phyloP scores from a whole-genome alignment of 306 rosid species.

The Vigna unguiculata region DNA sequence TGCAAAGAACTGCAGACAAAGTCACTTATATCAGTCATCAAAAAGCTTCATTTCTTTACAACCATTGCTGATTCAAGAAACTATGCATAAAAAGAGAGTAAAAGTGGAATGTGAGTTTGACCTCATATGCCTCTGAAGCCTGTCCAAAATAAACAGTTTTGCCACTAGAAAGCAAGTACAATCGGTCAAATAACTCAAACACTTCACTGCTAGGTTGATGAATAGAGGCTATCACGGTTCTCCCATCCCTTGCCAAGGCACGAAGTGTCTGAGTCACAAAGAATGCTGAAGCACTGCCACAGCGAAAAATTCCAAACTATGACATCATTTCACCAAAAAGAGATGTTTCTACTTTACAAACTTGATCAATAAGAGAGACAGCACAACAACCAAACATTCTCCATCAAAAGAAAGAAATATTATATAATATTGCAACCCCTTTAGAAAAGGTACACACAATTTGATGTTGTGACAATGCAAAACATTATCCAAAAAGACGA shows the following conservation, averaged over 20 bases:
- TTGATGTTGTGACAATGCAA: background rate
- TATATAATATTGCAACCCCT: background rate
- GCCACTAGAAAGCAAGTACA: constrained; percentile 92
- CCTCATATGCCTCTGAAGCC: constrained; percentile 97
- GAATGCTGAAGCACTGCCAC: constrained; percentile 94
- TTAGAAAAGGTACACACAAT: background rate
- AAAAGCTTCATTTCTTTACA: constrained; percentile 19
- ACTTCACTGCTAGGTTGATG: constrained; percentile 99
- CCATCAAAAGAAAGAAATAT: background rate
- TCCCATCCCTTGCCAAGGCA: constrained; percentile 85
- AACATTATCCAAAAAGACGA: background rate
- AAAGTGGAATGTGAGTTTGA: constrained; percentile 4
- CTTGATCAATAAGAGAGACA: background rate
- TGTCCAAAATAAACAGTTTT: constrained; percentile 95
- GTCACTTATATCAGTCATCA: background rate
- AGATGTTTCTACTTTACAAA: background rate
- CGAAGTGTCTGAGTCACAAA: constrained; percentile 93
- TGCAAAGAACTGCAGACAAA: constrained; percentile 79
- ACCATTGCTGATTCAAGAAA: background rate
- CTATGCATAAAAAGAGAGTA: background rate
- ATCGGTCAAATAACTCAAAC: constrained; percentile 88
- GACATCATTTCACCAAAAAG: background rate
- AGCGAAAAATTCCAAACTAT: constrained; percentile 13
- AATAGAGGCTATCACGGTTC: constrained; percentile 95
- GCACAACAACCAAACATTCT: background rate